Evolutionary conservation across 116 monocot genomes (phyloP).

Genomic region (Iris pallida): DNA sequence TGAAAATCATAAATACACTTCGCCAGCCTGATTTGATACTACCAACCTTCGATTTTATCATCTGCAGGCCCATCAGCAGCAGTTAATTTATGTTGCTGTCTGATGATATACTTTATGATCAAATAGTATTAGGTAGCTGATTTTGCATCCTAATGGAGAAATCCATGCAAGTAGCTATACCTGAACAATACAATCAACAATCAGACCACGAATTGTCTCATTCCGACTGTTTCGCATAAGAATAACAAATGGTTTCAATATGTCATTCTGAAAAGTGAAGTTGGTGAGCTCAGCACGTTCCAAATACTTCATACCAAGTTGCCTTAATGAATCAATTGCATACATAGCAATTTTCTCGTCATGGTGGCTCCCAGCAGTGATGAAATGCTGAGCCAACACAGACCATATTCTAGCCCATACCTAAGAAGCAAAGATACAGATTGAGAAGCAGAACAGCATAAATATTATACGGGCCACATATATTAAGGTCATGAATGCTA

Average conservation of each 20-base stretch:
- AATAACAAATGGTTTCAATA: constrained; percentile 97
- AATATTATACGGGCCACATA: not conserved
- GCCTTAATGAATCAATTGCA: constrained; percentile 96
- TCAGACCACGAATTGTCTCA: constrained; percentile 72
- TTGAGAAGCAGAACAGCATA: not conserved
- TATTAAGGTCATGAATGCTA: not conserved
- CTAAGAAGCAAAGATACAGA: constrained; percentile 27
- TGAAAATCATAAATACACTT: constrained; percentile 99
- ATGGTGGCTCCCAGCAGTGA: constrained; percentile 86
- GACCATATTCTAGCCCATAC: constrained; percentile 99
- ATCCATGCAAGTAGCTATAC: constrained; percentile 23
- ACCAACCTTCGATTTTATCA: constrained; percentile 95
- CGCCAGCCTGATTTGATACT: constrained; percentile 98
- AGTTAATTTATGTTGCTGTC: constrained; percentile 3
- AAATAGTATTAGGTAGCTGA: not conserved
- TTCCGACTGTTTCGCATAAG: constrained; percentile 90
- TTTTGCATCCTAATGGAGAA: not conserved
- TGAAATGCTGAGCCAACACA: constrained; percentile 89
- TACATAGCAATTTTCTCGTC: constrained; percentile 94
- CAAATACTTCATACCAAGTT: constrained; percentile 99
- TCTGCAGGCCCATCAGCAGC: constrained; percentile 31
- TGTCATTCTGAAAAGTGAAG: constrained; percentile 98
- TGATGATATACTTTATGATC: not conserved
- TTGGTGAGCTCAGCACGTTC: constrained; percentile 92
- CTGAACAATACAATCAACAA: constrained; percentile 99